Evolutionary conservation across 139 green algal genomes (phyloP).

Genomic region (Chlamydomonas incerta): DNA sequence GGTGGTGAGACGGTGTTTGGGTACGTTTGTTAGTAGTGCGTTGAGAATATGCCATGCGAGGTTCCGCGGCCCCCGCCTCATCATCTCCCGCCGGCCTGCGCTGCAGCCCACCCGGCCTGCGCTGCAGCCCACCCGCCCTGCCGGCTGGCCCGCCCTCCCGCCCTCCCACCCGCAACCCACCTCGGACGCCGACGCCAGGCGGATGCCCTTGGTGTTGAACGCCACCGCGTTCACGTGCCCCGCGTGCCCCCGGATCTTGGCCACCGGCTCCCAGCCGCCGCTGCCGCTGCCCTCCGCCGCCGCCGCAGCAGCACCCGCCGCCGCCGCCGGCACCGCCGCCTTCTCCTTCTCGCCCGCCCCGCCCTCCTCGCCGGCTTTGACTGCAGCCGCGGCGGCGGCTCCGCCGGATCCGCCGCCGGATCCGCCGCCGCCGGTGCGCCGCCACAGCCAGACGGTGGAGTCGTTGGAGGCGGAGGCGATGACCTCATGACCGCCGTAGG

Average conservation of each 20-base stretch:
- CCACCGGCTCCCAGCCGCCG: background rate
- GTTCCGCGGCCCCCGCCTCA: too few species aligned
- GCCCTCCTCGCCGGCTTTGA: background rate
- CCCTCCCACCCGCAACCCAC: too few species aligned
- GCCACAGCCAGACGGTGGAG: conserved; percentile 28
- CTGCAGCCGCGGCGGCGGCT: background rate
- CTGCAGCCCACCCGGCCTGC: background rate
- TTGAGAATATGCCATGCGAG: too few species aligned
- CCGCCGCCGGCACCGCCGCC: background rate
- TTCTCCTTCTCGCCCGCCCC: background rate
- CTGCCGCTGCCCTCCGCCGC: background rate
- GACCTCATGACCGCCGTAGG: background rate
- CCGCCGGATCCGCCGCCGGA: background rate
- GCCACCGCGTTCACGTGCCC: conserved; percentile 21
- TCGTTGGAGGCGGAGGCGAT: conserved; percentile 27
- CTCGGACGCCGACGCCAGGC: conserved; percentile 11
- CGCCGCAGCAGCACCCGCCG: background rate
- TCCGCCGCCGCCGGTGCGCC: background rate
- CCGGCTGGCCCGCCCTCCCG: background rate
- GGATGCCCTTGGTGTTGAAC: conserved; percentile 28
- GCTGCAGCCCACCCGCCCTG: background rate
- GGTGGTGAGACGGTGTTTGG: too few species aligned
- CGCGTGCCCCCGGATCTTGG: conserved; percentile 26
- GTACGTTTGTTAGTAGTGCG: too few species aligned
- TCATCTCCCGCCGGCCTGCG: too few species aligned